A percentile compares a stretch with the other conserved stretches of the same genome.
Conservation (phyloP, 768 basidiomycete genomes). For the Porpolomopsis calyptriformis region DNA sequence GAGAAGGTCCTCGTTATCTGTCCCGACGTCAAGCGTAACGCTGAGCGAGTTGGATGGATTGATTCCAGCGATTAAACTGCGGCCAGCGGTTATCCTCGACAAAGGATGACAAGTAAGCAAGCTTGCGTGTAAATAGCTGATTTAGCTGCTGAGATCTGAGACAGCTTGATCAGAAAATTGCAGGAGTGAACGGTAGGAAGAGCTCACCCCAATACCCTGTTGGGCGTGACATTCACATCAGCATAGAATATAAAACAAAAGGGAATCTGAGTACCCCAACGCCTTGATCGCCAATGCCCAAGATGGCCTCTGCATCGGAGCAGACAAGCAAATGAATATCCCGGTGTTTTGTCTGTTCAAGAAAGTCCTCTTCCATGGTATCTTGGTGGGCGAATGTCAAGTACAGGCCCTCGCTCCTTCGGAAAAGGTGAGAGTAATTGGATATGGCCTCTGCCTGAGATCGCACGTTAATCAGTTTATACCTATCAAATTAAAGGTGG, state of each 20-base stretch:
- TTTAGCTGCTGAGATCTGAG: constrained; percentile 66
- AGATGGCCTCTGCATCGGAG: constrained; percentile 77
- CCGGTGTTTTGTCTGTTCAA: constrained; percentile 51
- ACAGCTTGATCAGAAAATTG: background rate
- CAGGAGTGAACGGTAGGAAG: background rate
- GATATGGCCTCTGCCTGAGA: constrained; percentile 67
- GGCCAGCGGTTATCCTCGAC: background rate
- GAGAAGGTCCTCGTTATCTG: constrained; percentile 54
- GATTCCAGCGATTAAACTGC: constrained; percentile 54
- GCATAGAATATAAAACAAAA: constrained; percentile 9
- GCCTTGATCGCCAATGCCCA: constrained; percentile 59
- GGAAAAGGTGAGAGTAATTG: constrained; percentile 76
- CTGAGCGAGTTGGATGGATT: constrained; percentile 48
- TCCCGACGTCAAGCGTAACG: constrained; percentile 68
- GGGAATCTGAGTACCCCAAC: constrained; percentile 40
- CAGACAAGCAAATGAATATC: constrained; percentile 73
- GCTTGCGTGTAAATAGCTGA: constrained; percentile 64
- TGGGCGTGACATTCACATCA: constrained; percentile 1
- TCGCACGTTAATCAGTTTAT: background rate
- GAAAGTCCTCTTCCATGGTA: constrained; percentile 65
- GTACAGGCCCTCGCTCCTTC: constrained; percentile 69
- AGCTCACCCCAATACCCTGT: constrained; percentile 42
- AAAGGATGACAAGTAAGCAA: background rate
- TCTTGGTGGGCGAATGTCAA: constrained; percentile 51
- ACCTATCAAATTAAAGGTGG: background rate